Percentiles rank a stretch among this genome's conserved stretches.
These are phyloP conservation scores for Coemansia sp. DNA, from an alignment of 192 early-diverging fungal genomes.

Conservation along the genomic window DNA sequence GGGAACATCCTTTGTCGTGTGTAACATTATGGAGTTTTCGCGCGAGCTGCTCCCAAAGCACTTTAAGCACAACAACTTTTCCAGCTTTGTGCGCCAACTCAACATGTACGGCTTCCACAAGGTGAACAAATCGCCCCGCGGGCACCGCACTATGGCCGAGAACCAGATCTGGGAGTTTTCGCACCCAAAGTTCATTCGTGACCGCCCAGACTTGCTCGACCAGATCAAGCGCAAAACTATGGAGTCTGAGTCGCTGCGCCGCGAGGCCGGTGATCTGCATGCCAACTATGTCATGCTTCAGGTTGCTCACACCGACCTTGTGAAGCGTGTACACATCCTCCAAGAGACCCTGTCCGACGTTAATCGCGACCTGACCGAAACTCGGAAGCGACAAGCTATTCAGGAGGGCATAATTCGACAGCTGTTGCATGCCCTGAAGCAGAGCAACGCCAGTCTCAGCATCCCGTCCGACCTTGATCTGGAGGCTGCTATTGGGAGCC, in stretches of 20 bases:
- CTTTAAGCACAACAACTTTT: slow-evolving; percentile 92
- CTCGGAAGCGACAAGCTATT: slow-evolving; percentile 63
- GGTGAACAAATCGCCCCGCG: slow-evolving; percentile 79
- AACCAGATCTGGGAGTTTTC: slow-evolving; percentile 94
- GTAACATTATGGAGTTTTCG: slow-evolving; percentile 88
- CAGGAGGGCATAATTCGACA: slow-evolving; percentile 69
- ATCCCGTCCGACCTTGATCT: slow-evolving; percentile 48
- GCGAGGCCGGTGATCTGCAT: slow-evolving; percentile 76
- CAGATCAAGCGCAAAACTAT: slow-evolving; percentile 92
- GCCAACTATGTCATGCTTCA: slow-evolving; percentile 77
- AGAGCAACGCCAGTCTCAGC: slow-evolving; percentile 25
- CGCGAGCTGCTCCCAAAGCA: slow-evolving; percentile 86
- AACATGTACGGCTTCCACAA: slow-evolving; percentile 89
- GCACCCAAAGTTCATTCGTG: slow-evolving; percentile 78
- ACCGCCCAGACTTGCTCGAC: slow-evolving; percentile 75
- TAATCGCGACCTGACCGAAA: slow-evolving; percentile 71
- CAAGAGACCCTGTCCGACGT: slow-evolving; percentile 75
- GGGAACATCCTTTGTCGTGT: slow-evolving; percentile 87
- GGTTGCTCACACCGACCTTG: slow-evolving; percentile 70
- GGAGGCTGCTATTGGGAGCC: slow-evolving; percentile 42
- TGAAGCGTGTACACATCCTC: slow-evolving; percentile 70
- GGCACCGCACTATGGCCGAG: slow-evolving; percentile 79
- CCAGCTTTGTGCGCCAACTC: slow-evolving; percentile 86
- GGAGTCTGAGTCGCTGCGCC: slow-evolving; percentile 73
- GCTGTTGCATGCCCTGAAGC: slow-evolving; percentile 58